Conservation (phyloP, 176 grass and related monocot genomes). For the Triticum turgidum region DNA sequence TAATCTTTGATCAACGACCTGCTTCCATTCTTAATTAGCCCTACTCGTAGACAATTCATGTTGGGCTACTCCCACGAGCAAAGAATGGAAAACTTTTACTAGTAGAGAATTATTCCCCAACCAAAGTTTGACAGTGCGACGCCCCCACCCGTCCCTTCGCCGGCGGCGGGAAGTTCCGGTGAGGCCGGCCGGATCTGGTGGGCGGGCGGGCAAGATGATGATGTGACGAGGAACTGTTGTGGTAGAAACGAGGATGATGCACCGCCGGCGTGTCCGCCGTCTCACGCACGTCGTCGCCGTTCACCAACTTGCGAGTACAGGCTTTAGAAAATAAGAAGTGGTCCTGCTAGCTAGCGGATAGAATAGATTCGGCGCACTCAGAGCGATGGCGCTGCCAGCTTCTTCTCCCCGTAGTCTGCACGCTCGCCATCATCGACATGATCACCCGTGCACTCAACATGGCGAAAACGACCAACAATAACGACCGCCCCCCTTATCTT, state of each 20-base stretch:
- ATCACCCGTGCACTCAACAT: constrained; percentile 25
- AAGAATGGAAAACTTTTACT: neutral
- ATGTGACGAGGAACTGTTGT: neutral
- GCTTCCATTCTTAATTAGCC: neutral
- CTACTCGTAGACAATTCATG: neutral
- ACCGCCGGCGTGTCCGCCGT: neutral
- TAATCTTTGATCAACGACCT: neutral
- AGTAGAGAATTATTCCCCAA: no score
- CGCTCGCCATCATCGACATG: neutral
- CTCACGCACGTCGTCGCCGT: neutral
- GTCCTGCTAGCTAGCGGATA: neutral
- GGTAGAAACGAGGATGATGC: neutral
- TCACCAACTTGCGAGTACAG: neutral
- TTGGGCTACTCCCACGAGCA: neutral
- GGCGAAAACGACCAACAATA: neutral
- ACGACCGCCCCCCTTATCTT: neutral
- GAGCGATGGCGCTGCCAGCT: neutral
- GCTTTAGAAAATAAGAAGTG: neutral
- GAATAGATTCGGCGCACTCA: neutral
- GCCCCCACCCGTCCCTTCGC: neutral
- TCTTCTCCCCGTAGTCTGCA: neutral
- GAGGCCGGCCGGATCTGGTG: neutral
- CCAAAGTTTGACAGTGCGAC: neutral
- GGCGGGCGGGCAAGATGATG: neutral
- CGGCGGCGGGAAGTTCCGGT: neutral